Base-by-base conservation (phyloP, 2,329 filamentous ascomycete genomes). In the Trichoderma asperellum region DNA sequence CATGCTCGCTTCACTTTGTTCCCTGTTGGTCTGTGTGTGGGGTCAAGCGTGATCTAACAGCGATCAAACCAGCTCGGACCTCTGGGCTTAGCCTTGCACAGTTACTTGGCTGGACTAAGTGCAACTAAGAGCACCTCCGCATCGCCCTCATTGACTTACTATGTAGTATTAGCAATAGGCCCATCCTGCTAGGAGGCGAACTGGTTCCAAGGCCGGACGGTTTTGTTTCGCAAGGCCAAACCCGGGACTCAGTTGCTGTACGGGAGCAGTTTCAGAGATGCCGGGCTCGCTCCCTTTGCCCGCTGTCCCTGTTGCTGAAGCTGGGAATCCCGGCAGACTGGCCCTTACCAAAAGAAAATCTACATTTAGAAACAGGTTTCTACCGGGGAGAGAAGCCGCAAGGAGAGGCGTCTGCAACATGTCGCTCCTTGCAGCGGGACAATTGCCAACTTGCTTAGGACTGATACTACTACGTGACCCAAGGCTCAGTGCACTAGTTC, bases 351-450 rank as follows among this genome's bases (percentile, higher is more conserved):
- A 12, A 29, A 18, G 12, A 29, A 29, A 32, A 18, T n/a, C 32
- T 58, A 21, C 32, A 40, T 58, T 37, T 53, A 53, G 60, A 63
- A 63, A 53, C 60, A 40, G 32, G 29, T 18, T n/a, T 43, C 37
- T 37, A 40, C 60, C 16, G 27, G 60, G 60, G 60, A 63, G 18
- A 53, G 32, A 6, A 58, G 34, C 56, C 34, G 32, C 56, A 58
- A 58, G 27, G 56, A 34, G 56, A 29, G 27, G 53, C 58, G 32
- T 40, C 47, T 63, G 47, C 60, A 63, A 63, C 60, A 63, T 63
- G 52, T 53, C 21, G n/a, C 60, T 63, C 60, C 43, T 37, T 63
- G 29, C 59, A 32, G 59, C 43, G 18, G 47, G 47, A 34, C 27
- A 52, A 14, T 16, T 24, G 12, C 57, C 35, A 59, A 37, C n/a